Conservation (phyloP, 495 filamentous ascomycete genomes). For the Aspergillus conjunctus region DNA sequence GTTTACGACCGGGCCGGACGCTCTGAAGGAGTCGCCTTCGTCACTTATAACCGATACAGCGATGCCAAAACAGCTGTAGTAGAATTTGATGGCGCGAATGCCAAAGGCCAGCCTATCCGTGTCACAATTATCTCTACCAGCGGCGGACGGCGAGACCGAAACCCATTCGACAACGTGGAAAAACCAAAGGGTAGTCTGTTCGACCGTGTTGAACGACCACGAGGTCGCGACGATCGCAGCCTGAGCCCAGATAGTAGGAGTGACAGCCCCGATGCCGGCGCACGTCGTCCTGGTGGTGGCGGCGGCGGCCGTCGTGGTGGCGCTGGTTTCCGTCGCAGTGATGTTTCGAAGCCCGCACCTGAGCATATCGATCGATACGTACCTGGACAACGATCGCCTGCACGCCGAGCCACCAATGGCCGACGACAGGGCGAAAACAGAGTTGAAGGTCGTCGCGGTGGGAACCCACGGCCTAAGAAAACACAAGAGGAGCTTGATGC, state of each 20-base stretch:
- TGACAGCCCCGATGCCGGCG: constrained; percentile 29
- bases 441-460: constrained; percentile 40
- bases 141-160: constrained; percentile 52
- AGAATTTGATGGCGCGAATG: constrained; percentile 89
- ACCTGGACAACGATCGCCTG: constrained; percentile 56
- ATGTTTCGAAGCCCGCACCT: constrained; percentile 68
- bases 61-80: constrained; percentile 75
- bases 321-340: constrained; percentile 51
- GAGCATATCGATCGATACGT: constrained; percentile 84
- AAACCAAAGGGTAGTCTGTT: constrained; percentile 69
- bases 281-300: constrained; percentile 44
- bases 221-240: constrained; percentile 41
- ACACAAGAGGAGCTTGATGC: constrained; percentile 90
- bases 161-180: constrained; percentile 59
- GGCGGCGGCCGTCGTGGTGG: constrained; percentile 33
- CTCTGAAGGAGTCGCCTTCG: constrained; percentile 81
- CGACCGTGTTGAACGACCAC: constrained; percentile 66
- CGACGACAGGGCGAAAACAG: constrained; percentile 52
- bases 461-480: constrained; percentile 72
- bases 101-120: constrained; percentile 89
- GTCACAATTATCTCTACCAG: constrained; percentile 64
- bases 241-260: constrained; percentile 42
- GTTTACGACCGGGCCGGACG: constrained; percentile 89
- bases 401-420: constrained; percentile 45
- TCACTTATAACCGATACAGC: constrained; percentile 69